These are phyloP conservation scores for Aspergillus clavatus DNA, from an alignment of 2,329 filamentous ascomycete species.

Conservation along the genomic window DNA sequence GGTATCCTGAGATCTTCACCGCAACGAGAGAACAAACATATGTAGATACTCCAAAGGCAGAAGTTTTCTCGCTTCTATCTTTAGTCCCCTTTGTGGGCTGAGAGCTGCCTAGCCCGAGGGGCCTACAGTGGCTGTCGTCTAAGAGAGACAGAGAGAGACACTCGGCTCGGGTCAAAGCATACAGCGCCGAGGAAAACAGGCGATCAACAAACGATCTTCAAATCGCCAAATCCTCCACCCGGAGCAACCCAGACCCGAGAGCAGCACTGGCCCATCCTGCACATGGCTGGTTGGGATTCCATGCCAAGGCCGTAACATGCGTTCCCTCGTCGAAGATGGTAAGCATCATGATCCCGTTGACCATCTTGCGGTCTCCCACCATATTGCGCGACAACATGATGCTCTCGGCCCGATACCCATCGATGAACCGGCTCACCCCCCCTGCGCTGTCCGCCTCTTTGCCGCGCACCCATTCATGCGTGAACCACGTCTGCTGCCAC, in stretches of 20 bases:
- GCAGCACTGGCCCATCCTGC: slow-evolving; percentile 64
- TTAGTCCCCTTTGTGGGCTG: too few species aligned
- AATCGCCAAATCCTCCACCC: slow-evolving; percentile 60
- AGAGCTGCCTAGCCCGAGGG: too few species aligned
- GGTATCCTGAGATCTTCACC: too few species aligned
- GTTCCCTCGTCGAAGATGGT: slow-evolving; percentile 59
- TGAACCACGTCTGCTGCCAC: slow-evolving; percentile 55
- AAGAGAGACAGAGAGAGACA: too few species aligned
- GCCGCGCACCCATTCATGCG: slow-evolving; percentile 50
- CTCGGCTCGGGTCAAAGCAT: too few species aligned
- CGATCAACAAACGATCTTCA: slow-evolving; percentile 5
- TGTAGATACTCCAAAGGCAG: too few species aligned
- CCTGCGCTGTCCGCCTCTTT: slow-evolving; percentile 26
- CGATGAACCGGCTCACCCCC: slow-evolving; percentile 41
- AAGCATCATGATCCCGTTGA: slow-evolving; percentile 31
- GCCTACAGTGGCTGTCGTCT: too few species aligned
- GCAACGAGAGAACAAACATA: too few species aligned
- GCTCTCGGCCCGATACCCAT: slow-evolving; percentile 41
- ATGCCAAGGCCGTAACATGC: slow-evolving; percentile 57
- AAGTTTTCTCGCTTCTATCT: too few species aligned
- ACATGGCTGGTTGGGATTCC: slow-evolving; percentile 64
- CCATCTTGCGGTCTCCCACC: slow-evolving; percentile 27
- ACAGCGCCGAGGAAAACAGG: too few species aligned
- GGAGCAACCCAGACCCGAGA: slow-evolving; percentile 62
- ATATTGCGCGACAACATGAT: slow-evolving; percentile 29